Evolutionary conservation across 108 stramenopile species (phyloP).

Genomic region (Discostella stelligeroides): DNA sequence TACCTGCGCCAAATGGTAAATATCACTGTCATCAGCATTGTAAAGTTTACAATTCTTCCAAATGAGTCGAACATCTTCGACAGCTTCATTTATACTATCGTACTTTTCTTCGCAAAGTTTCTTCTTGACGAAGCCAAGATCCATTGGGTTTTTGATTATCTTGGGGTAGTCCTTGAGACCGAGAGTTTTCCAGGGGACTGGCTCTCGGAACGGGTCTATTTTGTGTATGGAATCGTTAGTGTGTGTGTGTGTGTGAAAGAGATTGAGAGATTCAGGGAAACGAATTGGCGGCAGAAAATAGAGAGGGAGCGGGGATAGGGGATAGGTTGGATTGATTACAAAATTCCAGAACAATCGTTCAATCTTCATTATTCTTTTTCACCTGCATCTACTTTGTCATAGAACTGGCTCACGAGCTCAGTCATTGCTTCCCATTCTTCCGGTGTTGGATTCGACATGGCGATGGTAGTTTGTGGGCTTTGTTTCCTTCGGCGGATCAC

Average conservation of each 20-base stretch:
- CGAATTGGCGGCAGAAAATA: slow-evolving; percentile 7
- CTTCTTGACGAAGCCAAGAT: slow-evolving; percentile 90
- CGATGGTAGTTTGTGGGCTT: too few relatives aligned
- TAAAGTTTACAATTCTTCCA: slow-evolving; percentile 97
- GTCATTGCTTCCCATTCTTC: slow-evolving; percentile 61
- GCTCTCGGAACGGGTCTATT: slow-evolving; percentile 94
- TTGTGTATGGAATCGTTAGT: not conserved
- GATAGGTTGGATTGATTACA: not conserved
- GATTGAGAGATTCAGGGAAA: not conserved
- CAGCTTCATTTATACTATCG: slow-evolving; percentile 71
- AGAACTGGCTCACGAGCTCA: slow-evolving; percentile 68
- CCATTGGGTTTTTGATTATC: slow-evolving; percentile 95
- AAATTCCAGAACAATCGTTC: not conserved
- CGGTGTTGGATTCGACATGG: slow-evolving; percentile 27
- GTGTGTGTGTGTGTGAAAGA: too few relatives aligned
- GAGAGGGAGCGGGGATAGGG: not conserved
- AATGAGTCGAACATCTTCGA: slow-evolving; percentile 90
- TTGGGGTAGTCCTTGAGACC: slow-evolving; percentile 94
- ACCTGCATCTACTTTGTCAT: slow-evolving; percentile 78
- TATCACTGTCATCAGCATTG: slow-evolving; percentile 90
- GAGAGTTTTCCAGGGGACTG: slow-evolving; percentile 93
- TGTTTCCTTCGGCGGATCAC: too few relatives aligned
- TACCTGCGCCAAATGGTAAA: slow-evolving; percentile 72
- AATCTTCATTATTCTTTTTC: slow-evolving; percentile 21
- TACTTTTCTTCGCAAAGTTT: slow-evolving; percentile 80